Conservation (phyloP, 208 protist species). For the Herpetomonas tarakana region DNA sequence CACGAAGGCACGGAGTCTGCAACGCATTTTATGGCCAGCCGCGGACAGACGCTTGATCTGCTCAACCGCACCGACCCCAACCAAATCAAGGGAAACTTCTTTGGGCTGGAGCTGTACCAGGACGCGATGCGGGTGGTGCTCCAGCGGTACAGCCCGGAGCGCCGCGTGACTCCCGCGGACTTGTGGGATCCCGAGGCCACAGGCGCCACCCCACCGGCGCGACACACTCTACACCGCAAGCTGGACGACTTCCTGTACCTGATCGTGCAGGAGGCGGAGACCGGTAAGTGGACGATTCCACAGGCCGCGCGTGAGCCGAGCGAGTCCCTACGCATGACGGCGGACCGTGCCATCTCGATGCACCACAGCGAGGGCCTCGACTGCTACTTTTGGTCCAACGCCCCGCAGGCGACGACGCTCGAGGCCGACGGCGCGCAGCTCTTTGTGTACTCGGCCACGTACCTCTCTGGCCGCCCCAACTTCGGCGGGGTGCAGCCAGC, state of each 20-base stretch:
- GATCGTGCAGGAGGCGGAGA: conserved; percentile 47
- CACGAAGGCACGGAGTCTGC: conserved; percentile 69
- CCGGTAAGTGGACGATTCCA: conserved; percentile 73
- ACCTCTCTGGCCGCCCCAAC: conserved; percentile 65
- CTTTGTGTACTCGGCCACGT: conserved; percentile 71
- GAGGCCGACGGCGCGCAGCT: conserved; percentile 27
- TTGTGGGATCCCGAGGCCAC: conserved; percentile 26
- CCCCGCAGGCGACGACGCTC: conserved; percentile 60
- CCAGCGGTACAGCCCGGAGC: conserved; percentile 69
- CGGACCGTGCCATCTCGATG: conserved; percentile 44
- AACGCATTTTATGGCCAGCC: conserved; percentile 63
- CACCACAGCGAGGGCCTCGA: conserved; percentile 60
- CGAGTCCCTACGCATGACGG: conserved; percentile 78
- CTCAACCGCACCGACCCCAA: conserved; percentile 58
- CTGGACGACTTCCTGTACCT: conserved; percentile 84
- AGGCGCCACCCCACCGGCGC: conserved; percentile 28
- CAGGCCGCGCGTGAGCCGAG: conserved; percentile 21
- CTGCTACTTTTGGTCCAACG: conserved; percentile 80
- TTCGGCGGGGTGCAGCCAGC: conserved; percentile 54
- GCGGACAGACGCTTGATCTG: conserved; percentile 65
- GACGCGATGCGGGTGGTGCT: conserved; percentile 76
- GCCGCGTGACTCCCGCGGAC: conserved; percentile 49
- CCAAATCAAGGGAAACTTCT: conserved; percentile 76
- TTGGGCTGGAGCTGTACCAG: conserved; percentile 76
- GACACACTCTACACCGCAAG: conserved; percentile 69